phyloP scores from a whole-genome alignment of 2,329 filamentous ascomycete species.

The Graphium sp. region DNA sequence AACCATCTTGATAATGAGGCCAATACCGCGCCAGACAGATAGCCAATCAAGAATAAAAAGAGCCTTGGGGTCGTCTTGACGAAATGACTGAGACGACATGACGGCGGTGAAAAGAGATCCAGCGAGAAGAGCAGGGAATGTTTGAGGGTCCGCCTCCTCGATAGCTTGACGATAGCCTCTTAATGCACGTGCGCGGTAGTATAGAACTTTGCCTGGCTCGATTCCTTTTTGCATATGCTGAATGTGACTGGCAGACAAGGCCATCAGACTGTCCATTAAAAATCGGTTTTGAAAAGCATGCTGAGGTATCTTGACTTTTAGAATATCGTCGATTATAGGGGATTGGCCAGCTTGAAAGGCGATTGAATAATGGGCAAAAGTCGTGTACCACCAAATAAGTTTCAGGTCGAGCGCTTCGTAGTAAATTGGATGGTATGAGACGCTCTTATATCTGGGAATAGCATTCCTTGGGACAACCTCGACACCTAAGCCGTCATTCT shows the following conservation, averaged over 20 bases:
- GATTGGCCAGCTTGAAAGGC: conserved; percentile 18
- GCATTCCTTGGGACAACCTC: not conserved
- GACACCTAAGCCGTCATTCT: too few relatives aligned
- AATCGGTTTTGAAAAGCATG: conserved; percentile 34
- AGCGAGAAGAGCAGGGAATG: conserved; percentile 31
- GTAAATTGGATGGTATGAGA: conserved; percentile 11
- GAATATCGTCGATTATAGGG: conserved; percentile 19
- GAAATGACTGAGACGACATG: conserved; percentile 31
- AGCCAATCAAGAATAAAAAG: conserved; percentile 40
- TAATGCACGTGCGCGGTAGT: conserved; percentile 33
- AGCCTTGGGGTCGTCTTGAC: conserved; percentile 22
- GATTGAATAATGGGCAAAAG: conserved; percentile 26
- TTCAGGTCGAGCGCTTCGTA: conserved; percentile 28
- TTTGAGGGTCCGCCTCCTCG: conserved; percentile 22
- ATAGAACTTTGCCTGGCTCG: too few relatives aligned
- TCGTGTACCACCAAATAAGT: conserved; percentile 37
- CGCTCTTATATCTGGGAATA: conserved; percentile 1
- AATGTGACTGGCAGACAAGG: conserved; percentile 30
- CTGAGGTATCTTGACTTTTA: conserved; percentile 28
- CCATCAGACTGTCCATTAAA: conserved; percentile 37
- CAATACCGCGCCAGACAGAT: conserved; percentile 33
- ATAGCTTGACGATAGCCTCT: conserved; percentile 34
- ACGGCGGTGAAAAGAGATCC: conserved; percentile 33
- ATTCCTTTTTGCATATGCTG: too few relatives aligned
- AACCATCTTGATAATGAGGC: conserved; percentile 26